A percentile compares a stretch with the other conserved stretches of the same genome.
phyloP scores from a whole-genome alignment of 441 rosid genomes.

The Arabidopsis lyrata region DNA sequence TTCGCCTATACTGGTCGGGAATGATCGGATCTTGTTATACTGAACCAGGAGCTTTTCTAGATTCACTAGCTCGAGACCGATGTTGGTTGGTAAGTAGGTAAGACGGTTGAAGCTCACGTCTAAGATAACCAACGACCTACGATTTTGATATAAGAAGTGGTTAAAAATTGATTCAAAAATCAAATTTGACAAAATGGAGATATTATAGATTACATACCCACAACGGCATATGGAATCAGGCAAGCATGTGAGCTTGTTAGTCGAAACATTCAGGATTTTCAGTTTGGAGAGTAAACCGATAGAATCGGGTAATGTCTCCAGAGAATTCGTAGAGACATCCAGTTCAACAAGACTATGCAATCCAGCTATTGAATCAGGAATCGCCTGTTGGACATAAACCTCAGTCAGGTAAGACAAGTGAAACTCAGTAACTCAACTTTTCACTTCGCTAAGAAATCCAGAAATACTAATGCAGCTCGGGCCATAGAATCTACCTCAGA shows the following conservation, averaged over 20 bases:
- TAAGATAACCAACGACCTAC: constrained; percentile 79
- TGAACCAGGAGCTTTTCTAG: constrained; percentile 70
- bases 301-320: constrained; percentile 82
- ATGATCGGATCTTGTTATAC: constrained; percentile 74
- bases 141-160: constrained; percentile 19
- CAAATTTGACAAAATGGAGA: constrained; percentile 11
- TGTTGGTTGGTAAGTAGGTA: constrained; percentile 78
- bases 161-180: not conserved
- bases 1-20: constrained; percentile 76
- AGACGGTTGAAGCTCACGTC: constrained; percentile 87
- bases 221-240: constrained; percentile 85
- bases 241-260: constrained; percentile 69
- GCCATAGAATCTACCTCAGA: constrained; percentile 19
- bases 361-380: constrained; percentile 88
- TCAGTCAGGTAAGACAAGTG: constrained; percentile 19
- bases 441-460: not conserved
- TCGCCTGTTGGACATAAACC: constrained; percentile 53
- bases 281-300: constrained; percentile 76
- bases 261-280: constrained; percentile 67
- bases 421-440: not conserved
- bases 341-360: constrained; percentile 71
- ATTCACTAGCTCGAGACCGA: constrained; percentile 69
- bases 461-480: not conserved
- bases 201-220: constrained; percentile 54
- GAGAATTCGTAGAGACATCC: constrained; percentile 71